Base-by-base conservation (phyloP, 176 grass and related monocot genomes). In the Hordeum marinum region DNA sequence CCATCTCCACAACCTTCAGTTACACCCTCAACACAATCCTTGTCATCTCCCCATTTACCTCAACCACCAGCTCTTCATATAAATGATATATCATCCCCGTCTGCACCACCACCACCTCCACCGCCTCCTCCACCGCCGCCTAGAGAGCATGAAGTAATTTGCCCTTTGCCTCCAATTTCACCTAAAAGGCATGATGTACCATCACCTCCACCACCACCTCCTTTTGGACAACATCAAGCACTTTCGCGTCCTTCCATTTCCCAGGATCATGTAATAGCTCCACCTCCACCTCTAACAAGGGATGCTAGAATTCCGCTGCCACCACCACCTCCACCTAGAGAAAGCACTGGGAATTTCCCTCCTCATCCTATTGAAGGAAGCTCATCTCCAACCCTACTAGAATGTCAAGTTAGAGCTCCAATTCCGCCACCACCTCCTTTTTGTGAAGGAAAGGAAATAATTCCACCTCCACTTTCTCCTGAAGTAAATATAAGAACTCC, bases 191-290 rank as follows among this genome's bases (percentile, higher is more conserved):
- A 85, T 68, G 77, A 60, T 80, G 63, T 69, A 77, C 60, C 85
- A 8, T 7, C 31, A 76, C 57, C 84, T 15, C 72, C 87, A 67
- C 67, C 84, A 36, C 77, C 50, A 41, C 84, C 85, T 81, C 37
- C 63, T 62, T 24, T 40, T 70, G 43, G 24, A n/a, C 61, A 7
- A 45, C 24, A 70, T 84, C 75, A 60, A 36, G 17, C 43, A 24
- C 14, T 29, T 57, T 67, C 39, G 39, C 8, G 15, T 36, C 7
- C 63, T 29, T 36, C 78, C n/a, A 46, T 69, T 39, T 31, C 11
- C 36, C 55, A 77, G 20, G 74, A 88, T 63, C 29, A 54, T 83
- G n/a, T 18, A 52, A 42, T 81, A 75, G 78, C 48, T 90, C 79
- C 86, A 74, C 31, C 20, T 61, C 59, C 74, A 71, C 42, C 74